Percentiles rank a stretch among this genome's conserved stretches.
These are phyloP conservation scores for Venturiaceae sp. DNA, from an alignment of 2,329 filamentous ascomycete species.

Conservation along the genomic window DNA sequence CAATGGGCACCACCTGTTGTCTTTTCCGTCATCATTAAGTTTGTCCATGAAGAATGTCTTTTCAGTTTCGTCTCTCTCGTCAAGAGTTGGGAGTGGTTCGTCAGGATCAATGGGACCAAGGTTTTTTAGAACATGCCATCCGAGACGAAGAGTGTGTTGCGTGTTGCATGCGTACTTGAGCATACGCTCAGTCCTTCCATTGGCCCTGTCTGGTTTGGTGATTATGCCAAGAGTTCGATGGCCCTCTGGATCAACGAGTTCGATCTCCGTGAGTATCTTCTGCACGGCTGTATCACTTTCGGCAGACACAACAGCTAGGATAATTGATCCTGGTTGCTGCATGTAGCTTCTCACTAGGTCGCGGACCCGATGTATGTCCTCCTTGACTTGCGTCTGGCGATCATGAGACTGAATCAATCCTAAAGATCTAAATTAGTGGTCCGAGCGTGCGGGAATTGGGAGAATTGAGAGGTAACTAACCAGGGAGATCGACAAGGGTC, in stretches of 20 bases:
- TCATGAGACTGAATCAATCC: slow-evolving; percentile 24
- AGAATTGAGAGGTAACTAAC: too few species aligned
- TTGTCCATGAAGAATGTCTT: slow-evolving; percentile 6
- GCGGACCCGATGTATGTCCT: slow-evolving; percentile 22
- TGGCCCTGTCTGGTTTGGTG: slow-evolving; percentile 28
- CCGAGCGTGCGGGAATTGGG: too few species aligned
- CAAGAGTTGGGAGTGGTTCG: slow-evolving; percentile 9
- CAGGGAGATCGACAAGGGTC: slow-evolving; percentile 38
- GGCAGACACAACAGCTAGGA: slow-evolving; percentile 45
- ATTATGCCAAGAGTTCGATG: slow-evolving; percentile 32
- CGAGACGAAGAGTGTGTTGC: slow-evolving; percentile 14
- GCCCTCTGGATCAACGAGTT: slow-evolving; percentile 21
- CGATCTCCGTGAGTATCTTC: slow-evolving; percentile 15
- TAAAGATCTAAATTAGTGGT: too few species aligned
- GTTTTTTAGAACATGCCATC: slow-evolving; percentile 30
- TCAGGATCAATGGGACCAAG: slow-evolving; percentile 16
- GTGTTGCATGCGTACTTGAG: slow-evolving; percentile 21
- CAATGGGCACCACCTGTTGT: slow-evolving; percentile 1
- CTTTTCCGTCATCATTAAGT: too few species aligned
- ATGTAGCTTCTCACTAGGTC: slow-evolving; percentile 44
- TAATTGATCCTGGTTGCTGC: slow-evolving; percentile 46
- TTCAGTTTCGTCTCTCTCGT: slow-evolving; percentile 18
- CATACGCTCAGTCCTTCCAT: too few species aligned
- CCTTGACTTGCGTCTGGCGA: slow-evolving; percentile 19
- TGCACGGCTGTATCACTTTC: slow-evolving; percentile 31